phyloP scores from a whole-genome alignment of 2,329 filamentous ascomycete genomes.

The Teratosphaeria zuluensis region DNA sequence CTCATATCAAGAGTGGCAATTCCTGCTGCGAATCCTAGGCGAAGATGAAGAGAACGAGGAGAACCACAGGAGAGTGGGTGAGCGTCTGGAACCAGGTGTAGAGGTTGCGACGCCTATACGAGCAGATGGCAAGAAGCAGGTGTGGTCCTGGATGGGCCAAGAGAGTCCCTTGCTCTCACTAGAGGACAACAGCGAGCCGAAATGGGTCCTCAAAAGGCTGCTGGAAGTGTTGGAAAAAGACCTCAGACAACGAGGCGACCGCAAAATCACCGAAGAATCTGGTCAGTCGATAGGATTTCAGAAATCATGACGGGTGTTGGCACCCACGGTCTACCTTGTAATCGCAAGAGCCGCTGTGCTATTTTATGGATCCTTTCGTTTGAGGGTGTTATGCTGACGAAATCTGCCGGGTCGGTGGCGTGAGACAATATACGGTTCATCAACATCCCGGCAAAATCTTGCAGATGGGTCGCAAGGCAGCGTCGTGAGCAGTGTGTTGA shows the following conservation, averaged over 20 bases:
- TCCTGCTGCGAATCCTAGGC: slow-evolving; percentile 32
- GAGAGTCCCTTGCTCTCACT: slow-evolving; percentile 9
- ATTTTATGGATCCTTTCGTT: too few species aligned
- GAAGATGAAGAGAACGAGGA: slow-evolving; percentile 19
- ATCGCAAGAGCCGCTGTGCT: too few species aligned
- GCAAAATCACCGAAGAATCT: background rate
- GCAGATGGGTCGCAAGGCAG: too few species aligned
- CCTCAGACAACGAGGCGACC: slow-evolving; percentile 15
- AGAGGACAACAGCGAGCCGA: slow-evolving; percentile 28
- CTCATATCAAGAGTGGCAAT: slow-evolving; percentile 27
- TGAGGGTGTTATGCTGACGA: too few species aligned
- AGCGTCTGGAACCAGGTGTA: background rate
- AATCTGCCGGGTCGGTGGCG: too few species aligned
- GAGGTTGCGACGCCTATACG: slow-evolving; percentile 4
- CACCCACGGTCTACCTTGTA: too few species aligned
- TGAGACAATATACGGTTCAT: too few species aligned
- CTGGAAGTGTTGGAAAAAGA: slow-evolving; percentile 30
- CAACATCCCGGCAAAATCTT: too few species aligned
- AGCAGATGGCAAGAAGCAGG: background rate
- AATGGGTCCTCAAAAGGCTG: slow-evolving; percentile 34
- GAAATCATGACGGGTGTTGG: background rate
- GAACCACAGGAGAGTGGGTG: slow-evolving; percentile 3
- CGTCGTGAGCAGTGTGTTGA: too few species aligned
- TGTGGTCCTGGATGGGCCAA: slow-evolving; percentile 9
- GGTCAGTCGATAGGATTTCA: background rate